Percentiles rank a stretch among this genome's conserved stretches.
phyloP scores from a whole-genome alignment of 495 filamentous ascomycete genomes.

The Cetradonia linearis region DNA sequence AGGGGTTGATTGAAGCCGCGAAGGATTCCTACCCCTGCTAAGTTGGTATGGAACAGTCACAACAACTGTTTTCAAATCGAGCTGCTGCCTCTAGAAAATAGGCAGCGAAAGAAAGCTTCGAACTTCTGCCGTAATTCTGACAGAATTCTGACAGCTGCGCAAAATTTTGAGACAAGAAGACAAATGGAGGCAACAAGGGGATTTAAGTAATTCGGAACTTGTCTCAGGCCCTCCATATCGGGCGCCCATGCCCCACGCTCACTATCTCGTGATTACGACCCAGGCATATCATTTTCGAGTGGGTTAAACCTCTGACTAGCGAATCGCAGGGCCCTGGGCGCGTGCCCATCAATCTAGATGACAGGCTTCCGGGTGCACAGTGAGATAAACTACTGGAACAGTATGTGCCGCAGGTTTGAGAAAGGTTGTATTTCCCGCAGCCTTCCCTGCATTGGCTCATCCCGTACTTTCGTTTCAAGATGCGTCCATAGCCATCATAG shows the following conservation, averaged over 20 bases:
- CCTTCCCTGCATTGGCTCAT: background rate
- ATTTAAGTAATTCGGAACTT: background rate
- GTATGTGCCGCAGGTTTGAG: slow-evolving; percentile 15
- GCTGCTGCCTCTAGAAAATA: slow-evolving; percentile 1
- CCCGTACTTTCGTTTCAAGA: slow-evolving; percentile 8
- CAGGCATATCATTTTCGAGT: background rate
- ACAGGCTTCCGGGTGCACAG: background rate
- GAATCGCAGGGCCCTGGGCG: slow-evolving; percentile 10
- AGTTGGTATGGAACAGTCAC: slow-evolving; percentile 1
- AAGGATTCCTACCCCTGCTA: slow-evolving; percentile 8
- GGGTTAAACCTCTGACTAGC: slow-evolving; percentile 6
- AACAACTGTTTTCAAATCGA: background rate
- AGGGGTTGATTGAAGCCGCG: slow-evolving; percentile 1
- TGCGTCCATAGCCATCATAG: slow-evolving; percentile 1
- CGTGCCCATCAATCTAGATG: slow-evolving; percentile 15
- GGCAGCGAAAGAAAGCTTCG: slow-evolving; percentile 3
- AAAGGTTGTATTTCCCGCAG: slow-evolving; percentile 16
- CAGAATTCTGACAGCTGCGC: background rate
- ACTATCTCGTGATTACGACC: slow-evolving; percentile 17
- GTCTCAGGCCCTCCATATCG: slow-evolving; percentile 4
- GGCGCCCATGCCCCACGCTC: slow-evolving; percentile 8
- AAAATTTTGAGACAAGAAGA: background rate
- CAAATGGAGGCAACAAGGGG: background rate
- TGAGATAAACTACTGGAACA: slow-evolving; percentile 13
- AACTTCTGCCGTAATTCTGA: background rate